Evolutionary conservation across 2,329 filamentous ascomycete species (phyloP).

Genomic region (Paracoccidioides lutzii): DNA sequence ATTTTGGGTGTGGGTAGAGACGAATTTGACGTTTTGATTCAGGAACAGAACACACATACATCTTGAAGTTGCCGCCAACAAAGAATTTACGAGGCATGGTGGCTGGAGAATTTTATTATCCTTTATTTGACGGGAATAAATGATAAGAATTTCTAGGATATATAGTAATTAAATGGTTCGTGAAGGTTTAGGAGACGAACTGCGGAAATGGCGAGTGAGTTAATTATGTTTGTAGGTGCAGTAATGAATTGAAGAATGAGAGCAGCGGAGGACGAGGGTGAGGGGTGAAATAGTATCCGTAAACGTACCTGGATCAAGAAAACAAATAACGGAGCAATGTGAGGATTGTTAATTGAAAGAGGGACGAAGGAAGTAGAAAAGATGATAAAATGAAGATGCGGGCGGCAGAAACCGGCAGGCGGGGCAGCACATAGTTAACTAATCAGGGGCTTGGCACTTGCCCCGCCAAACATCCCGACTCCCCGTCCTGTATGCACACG

Average conservation of each 20-base stretch:
- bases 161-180: neutral
- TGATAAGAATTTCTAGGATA: neutral
- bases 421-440: neutral
- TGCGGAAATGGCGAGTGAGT: too few species aligned
- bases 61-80: conserved; percentile 99
- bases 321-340: neutral
- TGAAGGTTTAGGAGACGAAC: neutral
- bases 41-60: conserved; percentile 45
- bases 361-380: neutral
- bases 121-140: neutral
- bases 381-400: neutral
- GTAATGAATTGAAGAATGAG: neutral
- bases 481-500: too few species aligned
- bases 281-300: neutral
- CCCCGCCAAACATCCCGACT: neutral
- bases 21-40: conserved; percentile 17
- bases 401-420: conserved; percentile 1
- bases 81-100: conserved; percentile 93
- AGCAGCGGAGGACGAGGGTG: neutral
- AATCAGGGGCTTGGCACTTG: neutral
- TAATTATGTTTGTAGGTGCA: neutral
- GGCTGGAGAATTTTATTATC: conserved; percentile 1
- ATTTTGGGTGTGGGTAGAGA: neutral
- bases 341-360: neutral
- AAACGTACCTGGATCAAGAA: neutral